Evolutionary conservation across 805 yeast species (phyloP), one percentile per base, ranked within the genome.

Genomic region (Komagataella kurtzmanii): DNA sequence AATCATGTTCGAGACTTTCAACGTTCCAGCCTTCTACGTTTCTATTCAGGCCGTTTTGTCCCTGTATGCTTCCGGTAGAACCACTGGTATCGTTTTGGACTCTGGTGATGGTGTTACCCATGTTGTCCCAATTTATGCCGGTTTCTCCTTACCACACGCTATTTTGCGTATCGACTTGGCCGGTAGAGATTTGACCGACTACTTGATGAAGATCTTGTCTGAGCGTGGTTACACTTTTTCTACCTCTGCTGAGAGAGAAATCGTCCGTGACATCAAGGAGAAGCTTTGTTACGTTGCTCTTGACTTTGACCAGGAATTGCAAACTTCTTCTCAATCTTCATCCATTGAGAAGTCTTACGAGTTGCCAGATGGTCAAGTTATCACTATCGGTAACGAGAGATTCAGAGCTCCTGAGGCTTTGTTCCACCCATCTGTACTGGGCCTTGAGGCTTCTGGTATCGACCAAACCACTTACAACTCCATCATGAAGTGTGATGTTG

Each of bases 21-120:
- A 91, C 75, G 97, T 90, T 60, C 99, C 99, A 68, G 99, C 99
- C 56, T 90, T 93, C 80, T 93, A 93, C 85, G 97, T 93, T 62
- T 84, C 95, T 65, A 91, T 93, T 71, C 99, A 91, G 79, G 98
- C 99, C 65, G 97, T 91, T 56, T 82, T 93, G 70, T 93, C 99
- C 54, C 81, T 93, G 70, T 93, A 93, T 81, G 89, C 99, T 53
- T 90, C 98, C 59, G 99, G 99, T 81, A 91, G 98, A 86, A 95
- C 98, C 66, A 93, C 99, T 61, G 99, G 99, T 88, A 90, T 91
- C 67, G 99, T 93, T 60, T 83, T 93, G 72, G 99, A 91, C 80
- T 90, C 97, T 60, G 99, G 99, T 84, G 99, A 91, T 72, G 99
- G 99, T 88, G 98, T 93, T 66, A 90, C 98, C 68, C 98, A 91